Conservation (phyloP, 2,329 filamentous ascomycete genomes). For the Aspergillus hiratsukae region DNA sequence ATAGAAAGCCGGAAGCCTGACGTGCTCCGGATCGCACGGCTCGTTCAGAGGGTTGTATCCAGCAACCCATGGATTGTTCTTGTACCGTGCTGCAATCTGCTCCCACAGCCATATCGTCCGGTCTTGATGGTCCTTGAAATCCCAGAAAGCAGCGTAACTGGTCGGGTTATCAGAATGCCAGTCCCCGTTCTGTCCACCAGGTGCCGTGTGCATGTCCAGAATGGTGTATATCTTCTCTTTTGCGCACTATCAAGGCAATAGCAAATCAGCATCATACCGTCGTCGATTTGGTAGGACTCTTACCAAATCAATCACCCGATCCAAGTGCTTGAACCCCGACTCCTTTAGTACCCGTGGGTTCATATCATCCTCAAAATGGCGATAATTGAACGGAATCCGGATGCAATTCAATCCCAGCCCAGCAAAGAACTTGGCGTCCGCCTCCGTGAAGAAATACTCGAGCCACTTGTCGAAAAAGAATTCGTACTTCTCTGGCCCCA, state of each 20-base stretch:
- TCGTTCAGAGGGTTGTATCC: constrained; percentile 53
- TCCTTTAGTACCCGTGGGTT: constrained; percentile 44
- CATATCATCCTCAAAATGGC: constrained; percentile 48
- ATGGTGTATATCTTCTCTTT: constrained; percentile 49
- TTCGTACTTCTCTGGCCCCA: constrained; percentile 54
- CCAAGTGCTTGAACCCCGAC: constrained; percentile 45
- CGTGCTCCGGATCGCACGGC: constrained; percentile 46
- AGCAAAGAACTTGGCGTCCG: constrained; percentile 56
- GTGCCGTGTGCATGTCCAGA: constrained; percentile 47
- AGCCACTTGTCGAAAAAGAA: constrained; percentile 58
- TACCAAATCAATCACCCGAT: constrained; percentile 44
- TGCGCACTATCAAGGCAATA: constrained; percentile 32
- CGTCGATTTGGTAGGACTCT: constrained; percentile 1
- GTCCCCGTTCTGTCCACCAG: constrained; percentile 48
- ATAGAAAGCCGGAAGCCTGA: constrained; percentile 45
- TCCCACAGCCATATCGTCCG: constrained; percentile 49
- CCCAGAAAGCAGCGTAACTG: constrained; percentile 48
- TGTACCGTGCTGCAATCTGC: constrained; percentile 44
- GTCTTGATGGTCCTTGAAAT: constrained; percentile 49
- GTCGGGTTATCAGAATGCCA: constrained; percentile 50
- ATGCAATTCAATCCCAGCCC: constrained; percentile 55
- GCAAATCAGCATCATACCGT: neutral
- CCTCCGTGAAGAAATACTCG: constrained; percentile 56
- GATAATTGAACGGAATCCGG: constrained; percentile 59
- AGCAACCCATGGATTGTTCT: constrained; percentile 45